Base-by-base conservation (phyloP, 192 early-diverging fungal species). In the Lunasporangiospora selenospora region DNA sequence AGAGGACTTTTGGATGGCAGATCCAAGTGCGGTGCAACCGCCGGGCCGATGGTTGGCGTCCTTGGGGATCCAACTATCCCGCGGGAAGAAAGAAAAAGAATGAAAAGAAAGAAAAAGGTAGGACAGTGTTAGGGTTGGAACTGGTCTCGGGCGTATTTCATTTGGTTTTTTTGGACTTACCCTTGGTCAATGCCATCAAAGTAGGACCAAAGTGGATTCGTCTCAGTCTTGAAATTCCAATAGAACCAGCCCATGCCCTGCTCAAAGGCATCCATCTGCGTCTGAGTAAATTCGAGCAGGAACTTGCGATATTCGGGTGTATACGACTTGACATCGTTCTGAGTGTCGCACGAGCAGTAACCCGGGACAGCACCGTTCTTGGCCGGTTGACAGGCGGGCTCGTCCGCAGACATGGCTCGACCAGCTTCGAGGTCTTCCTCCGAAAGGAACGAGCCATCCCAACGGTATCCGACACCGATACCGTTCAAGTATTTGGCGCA, bases 401-500 rank as follows among this genome's bases (percentile, higher is more conserved):
- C 38, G 0, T 50, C 53, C n/a, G n/a, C n/a, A n/a, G n/a, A n/a
- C 3, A 32, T 5, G 8, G 13, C 16, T 16, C 32, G 37, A 0
- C 57, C 57, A 13, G 34, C 29, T 7, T 26, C 33, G 18, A 15
- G 27, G 26, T 62, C 69, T 18, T 73, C 55, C 18, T 63, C 69
- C 10, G 38, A 30, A 7, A 33, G 15, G 23, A 84, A 75, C 1
- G 82, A 83, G 3, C 90, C 90, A 18, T 92, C 87, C 77, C 84
- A 90, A 13, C 87, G 81, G 30, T 80, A 77, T 5, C 84, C 85
- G 5, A 67, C 52, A 7, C 83, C 84, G 21, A 88, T 71, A 8
- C 90, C 90, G 64, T 92, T 92, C 37, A 92, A 76, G 49, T 84
- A 89, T n/a, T 84, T 89, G 32, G 87, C 87, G 67, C 90, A 92